These are phyloP conservation scores for Sphagnum contortum DNA, from an alignment of 225 moss, liverwort and hornwort genomes.

Conservation along the genomic window DNA sequence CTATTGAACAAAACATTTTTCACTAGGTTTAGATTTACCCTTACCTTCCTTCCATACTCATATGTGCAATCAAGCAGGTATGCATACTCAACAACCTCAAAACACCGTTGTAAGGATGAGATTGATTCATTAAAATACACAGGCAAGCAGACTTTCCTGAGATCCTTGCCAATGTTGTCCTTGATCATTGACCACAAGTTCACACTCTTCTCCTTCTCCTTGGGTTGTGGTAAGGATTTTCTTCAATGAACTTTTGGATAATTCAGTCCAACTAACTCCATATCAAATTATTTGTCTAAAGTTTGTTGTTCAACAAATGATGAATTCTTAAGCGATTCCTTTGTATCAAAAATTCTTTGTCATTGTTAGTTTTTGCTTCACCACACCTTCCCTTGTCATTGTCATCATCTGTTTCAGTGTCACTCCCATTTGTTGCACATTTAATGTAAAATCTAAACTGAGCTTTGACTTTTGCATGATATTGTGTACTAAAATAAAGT, in stretches of 20 bases:
- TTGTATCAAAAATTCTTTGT: constrained; percentile 97
- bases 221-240: constrained; percentile 70
- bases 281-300: constrained; percentile 25
- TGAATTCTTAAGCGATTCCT: constrained; percentile 41
- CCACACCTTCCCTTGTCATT: constrained; percentile 44
- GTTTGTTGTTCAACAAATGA: neutral
- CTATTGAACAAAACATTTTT: neutral
- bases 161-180: constrained; percentile 97
- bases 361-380: constrained; percentile 84
- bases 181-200: constrained; percentile 99
- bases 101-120: constrained; percentile 93
- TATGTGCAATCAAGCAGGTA: constrained; percentile 88
- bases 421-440: constrained; percentile 70
- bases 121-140: constrained; percentile 98
- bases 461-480: too few relatives aligned
- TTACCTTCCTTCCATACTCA: constrained; percentile 79
- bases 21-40: neutral
- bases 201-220: constrained; percentile 96
- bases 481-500: too few relatives aligned
- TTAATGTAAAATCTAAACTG: too few relatives aligned
- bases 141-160: constrained; percentile 96
- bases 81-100: constrained; percentile 97
- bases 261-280: constrained; percentile 82
- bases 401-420: constrained; percentile 81
- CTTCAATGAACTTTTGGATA: constrained; percentile 74